These are phyloP conservation scores for Apiospora aurea DNA, from an alignment of 2,329 filamentous ascomycete species.

Conservation along the genomic window DNA sequence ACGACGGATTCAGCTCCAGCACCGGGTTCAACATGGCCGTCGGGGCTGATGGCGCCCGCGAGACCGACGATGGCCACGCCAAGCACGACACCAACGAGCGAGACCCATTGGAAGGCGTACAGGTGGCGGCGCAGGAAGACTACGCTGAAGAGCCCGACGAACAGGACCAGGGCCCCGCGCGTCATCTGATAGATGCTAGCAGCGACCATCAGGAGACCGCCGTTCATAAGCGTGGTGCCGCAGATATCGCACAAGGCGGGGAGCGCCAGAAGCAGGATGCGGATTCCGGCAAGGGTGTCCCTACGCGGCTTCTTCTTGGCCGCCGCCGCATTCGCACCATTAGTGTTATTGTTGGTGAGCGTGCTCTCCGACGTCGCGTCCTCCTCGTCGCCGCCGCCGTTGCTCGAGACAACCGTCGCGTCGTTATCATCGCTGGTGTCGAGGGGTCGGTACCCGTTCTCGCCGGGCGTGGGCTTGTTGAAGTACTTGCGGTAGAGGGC, in stretches of 20 bases:
- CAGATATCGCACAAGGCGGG: constrained; percentile 94
- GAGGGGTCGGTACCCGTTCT: constrained; percentile 72
- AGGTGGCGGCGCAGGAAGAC: constrained; percentile 84
- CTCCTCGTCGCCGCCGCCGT: constrained; percentile 1
- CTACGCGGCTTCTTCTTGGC: constrained; percentile 28
- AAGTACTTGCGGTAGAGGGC: constrained; percentile 68
- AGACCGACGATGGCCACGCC: constrained; percentile 92
- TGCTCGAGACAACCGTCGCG: constrained; percentile 38
- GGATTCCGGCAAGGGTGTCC: constrained; percentile 73
- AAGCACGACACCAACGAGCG: constrained; percentile 83
- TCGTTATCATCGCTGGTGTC: constrained; percentile 54
- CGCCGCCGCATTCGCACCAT: constrained; percentile 60
- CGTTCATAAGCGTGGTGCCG: constrained; percentile 97
- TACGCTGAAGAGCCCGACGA: constrained; percentile 95
- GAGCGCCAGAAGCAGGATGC: constrained; percentile 77
- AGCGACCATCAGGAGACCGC: constrained; percentile 89
- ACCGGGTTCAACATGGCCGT: constrained; percentile 59
- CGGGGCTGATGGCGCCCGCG: constrained; percentile 81
- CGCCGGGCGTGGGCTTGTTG: constrained; percentile 50
- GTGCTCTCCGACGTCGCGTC: constrained; percentile 52
- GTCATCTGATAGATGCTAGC: constrained; percentile 99
- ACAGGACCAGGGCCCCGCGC: constrained; percentile 89
- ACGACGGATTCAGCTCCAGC: constrained; percentile 39
- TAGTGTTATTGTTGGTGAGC: constrained; percentile 51
- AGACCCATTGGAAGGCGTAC: constrained; percentile 89